phyloP scores from a whole-genome alignment of 495 filamentous ascomycete species.

The Viridothelium virens region DNA sequence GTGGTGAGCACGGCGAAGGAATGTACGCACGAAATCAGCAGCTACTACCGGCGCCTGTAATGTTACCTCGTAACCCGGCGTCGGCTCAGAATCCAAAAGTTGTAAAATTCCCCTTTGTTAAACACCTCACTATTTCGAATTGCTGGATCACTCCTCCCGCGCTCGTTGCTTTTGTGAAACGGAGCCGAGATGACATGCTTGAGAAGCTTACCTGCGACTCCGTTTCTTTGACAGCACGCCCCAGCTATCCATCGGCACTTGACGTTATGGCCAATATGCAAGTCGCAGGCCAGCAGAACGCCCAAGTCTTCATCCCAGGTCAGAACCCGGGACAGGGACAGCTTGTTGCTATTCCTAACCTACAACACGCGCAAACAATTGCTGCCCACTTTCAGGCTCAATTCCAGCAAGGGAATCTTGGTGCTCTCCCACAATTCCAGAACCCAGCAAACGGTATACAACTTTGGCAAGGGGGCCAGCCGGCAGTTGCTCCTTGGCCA shows the following conservation, averaged over 20 bases:
- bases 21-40: constrained; percentile 44
- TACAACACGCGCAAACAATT: neutral
- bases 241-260: constrained; percentile 13
- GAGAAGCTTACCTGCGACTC: constrained; percentile 30
- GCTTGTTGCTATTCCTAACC: too few species aligned
- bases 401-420: neutral
- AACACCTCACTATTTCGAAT: constrained; percentile 32
- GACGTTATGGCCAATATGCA: constrained; percentile 2
- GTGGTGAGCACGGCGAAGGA: constrained; percentile 50
- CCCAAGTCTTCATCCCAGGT: neutral
- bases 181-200: constrained; percentile 20
- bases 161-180: constrained; percentile 25
- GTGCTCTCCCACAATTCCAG: constrained; percentile 15
- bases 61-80: neutral
- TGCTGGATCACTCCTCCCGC: constrained; percentile 33
- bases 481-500: neutral
- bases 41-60: constrained; percentile 47
- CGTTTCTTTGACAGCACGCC: constrained; percentile 33
- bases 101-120: constrained; percentile 29
- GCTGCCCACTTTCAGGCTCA: neutral
- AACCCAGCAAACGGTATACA: constrained; percentile 3
- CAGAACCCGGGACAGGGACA: neutral
- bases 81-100: neutral
- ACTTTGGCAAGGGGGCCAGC: neutral
- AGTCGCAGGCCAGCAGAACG: constrained; percentile 1